Evolutionary conservation across 2,329 filamentous ascomycete genomes (phyloP).

Genomic region (Botryotinia calthae): DNA sequence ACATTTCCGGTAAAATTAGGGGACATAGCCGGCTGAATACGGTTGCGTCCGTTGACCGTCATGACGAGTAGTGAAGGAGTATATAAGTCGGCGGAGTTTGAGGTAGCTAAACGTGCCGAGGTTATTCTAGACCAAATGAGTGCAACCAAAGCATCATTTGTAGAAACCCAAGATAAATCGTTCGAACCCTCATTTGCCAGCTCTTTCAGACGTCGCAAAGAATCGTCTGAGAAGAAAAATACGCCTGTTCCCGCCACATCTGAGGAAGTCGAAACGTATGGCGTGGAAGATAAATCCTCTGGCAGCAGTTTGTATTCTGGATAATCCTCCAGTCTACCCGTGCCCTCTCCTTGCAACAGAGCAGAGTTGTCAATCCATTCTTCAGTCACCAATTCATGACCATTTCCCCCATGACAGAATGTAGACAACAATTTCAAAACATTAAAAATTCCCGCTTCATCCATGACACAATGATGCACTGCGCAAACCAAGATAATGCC

Average conservation of each 20-base stretch:
- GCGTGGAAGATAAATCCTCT: neutral
- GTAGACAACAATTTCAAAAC: constrained; percentile 11
- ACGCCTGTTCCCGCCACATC: constrained; percentile 1
- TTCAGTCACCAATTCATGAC: neutral
- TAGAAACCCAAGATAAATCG: constrained; percentile 7
- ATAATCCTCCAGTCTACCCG: neutral
- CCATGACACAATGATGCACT: constrained; percentile 7
- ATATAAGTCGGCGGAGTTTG: neutral
- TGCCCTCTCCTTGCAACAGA: neutral
- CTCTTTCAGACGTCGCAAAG: constrained; percentile 3
- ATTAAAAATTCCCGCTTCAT: neutral
- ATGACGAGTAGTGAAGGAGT: neutral
- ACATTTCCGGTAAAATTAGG: neutral
- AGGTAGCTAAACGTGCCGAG: constrained; percentile 1
- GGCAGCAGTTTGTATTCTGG: neutral
- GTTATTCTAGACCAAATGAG: constrained; percentile 5
- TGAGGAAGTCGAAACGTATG: neutral
- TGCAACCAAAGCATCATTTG: constrained; percentile 16
- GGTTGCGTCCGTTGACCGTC: neutral
- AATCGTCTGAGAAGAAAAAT: constrained; percentile 13
- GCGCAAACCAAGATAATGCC: neutral
- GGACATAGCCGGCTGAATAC: neutral
- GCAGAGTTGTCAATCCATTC: constrained; percentile 5
- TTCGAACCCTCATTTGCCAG: neutral
- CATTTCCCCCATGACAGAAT: neutral